These are phyloP conservation scores for Puccinia triticina DNA, from an alignment of 1,284 basidiomycete species.

Conservation along the genomic window DNA sequence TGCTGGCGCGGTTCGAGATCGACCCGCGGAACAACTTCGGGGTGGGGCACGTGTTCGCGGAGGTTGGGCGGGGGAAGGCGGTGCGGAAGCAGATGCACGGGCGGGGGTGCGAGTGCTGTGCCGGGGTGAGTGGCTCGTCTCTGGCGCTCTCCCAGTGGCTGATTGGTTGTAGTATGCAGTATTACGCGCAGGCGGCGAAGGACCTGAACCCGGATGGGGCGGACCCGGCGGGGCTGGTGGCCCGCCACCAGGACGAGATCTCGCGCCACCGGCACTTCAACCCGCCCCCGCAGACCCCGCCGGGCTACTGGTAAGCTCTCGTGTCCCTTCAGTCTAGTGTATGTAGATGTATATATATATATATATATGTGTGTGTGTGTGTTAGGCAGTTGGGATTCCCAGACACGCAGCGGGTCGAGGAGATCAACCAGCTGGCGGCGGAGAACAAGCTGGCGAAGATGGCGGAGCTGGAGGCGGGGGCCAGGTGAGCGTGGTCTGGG, in stretches of 20 bases:
- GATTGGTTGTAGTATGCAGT: slow-evolving; percentile 30
- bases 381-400: slow-evolving; percentile 79
- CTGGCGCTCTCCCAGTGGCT: not conserved
- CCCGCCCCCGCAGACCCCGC: slow-evolving; percentile 41
- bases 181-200: slow-evolving; percentile 53
- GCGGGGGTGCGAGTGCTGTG: slow-evolving; percentile 81
- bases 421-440: slow-evolving; percentile 73
- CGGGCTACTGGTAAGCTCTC: slow-evolving; percentile 32
- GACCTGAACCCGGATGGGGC: slow-evolving; percentile 49
- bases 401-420: slow-evolving; percentile 73
- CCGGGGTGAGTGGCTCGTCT: slow-evolving; percentile 67
- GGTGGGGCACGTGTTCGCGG: slow-evolving; percentile 70
- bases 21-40: slow-evolving; percentile 71
- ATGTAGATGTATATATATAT: no score
- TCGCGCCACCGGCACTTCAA: slow-evolving; percentile 70
- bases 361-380: no score
- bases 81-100: slow-evolving; percentile 72
- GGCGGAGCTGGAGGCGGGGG: slow-evolving; percentile 67
- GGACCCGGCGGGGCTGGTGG: not conserved
- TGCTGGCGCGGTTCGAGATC: slow-evolving; percentile 63
- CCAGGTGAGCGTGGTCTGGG: slow-evolving; percentile 61
- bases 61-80: slow-evolving; percentile 72
- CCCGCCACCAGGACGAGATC: slow-evolving; percentile 71
- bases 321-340: not conserved
- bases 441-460: slow-evolving; percentile 72